Evolutionary conservation across 2,329 filamentous ascomycete species (phyloP).

Genomic region (Macroventuria anomochaeta): DNA sequence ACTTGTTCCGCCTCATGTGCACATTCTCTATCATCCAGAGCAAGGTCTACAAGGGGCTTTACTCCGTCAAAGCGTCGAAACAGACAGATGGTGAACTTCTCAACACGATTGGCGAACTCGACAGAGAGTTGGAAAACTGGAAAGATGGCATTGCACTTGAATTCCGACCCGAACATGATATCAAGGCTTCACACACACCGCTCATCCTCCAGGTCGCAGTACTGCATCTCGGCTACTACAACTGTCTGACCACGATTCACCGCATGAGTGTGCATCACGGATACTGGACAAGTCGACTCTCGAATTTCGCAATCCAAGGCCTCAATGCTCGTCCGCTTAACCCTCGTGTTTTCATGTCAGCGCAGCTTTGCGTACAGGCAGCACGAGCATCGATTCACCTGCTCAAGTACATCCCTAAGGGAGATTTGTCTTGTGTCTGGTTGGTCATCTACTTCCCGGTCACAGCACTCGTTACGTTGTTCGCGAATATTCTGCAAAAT

Average conservation of each 20-base stretch:
- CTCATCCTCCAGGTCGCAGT: slow-evolving; percentile 94
- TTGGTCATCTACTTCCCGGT: slow-evolving; percentile 96
- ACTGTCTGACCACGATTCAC: slow-evolving; percentile 95
- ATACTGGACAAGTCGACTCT: slow-evolving; percentile 95
- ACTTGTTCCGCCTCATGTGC: slow-evolving; percentile 91
- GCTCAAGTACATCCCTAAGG: slow-evolving; percentile 94
- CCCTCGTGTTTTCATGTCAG: slow-evolving; percentile 91
- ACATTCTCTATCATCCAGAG: slow-evolving; percentile 91
- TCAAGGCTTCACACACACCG: slow-evolving; percentile 88
- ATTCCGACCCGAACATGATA: slow-evolving; percentile 96
- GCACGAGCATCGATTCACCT: slow-evolving; percentile 91
- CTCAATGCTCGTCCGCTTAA: slow-evolving; percentile 90
- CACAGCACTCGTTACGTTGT: slow-evolving; percentile 90
- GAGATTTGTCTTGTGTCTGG: slow-evolving; percentile 95
- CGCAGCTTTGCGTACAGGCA: slow-evolving; percentile 88
- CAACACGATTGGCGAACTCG: slow-evolving; percentile 94
- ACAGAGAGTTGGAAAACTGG: slow-evolving; percentile 85
- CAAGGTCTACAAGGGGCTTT: slow-evolving; percentile 90
- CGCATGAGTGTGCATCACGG: slow-evolving; percentile 98
- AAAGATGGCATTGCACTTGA: slow-evolving; percentile 95
- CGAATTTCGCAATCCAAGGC: slow-evolving; percentile 93
- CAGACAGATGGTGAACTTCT: slow-evolving; percentile 91
- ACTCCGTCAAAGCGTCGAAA: slow-evolving; percentile 89
- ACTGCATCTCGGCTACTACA: slow-evolving; percentile 96
- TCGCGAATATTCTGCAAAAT: slow-evolving; percentile 96